phyloP scores from a whole-genome alignment of 208 protist genomes.

The Phytomonas sp. region DNA sequence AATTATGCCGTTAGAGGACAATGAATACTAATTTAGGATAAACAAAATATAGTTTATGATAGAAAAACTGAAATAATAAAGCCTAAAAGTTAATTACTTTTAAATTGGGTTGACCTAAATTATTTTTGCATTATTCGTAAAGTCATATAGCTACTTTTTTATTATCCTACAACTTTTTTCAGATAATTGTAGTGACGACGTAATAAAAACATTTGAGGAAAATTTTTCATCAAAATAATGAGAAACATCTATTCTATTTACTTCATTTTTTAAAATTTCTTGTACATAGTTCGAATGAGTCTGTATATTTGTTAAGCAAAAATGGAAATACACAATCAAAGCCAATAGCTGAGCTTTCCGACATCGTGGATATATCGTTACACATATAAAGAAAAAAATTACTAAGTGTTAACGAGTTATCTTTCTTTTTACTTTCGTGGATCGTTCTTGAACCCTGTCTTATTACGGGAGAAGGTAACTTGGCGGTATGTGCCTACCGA shows the following conservation, averaged over 20 bases:
- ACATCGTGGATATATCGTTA: neutral
- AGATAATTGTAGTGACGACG: neutral
- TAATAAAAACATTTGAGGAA: neutral
- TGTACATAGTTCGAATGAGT: neutral
- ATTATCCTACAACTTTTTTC: neutral
- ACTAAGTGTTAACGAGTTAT: neutral
- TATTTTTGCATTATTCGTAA: neutral
- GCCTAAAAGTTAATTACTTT: neutral
- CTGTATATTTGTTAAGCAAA: neutral
- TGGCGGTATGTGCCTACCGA: neutral
- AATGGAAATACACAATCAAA: neutral
- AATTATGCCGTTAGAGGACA: neutral
- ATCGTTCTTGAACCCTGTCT: neutral
- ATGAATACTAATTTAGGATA: neutral
- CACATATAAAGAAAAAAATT: neutral
- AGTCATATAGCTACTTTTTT: neutral
- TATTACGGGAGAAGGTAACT: neutral
- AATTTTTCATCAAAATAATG: neutral
- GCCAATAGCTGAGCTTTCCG: neutral
- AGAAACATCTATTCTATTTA: neutral
- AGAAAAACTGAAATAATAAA: conserved; percentile 1
- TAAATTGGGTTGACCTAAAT: neutral
- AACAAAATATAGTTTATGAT: neutral
- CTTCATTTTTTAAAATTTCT: neutral
- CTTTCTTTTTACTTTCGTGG: neutral